Evolutionary conservation across 495 filamentous ascomycete genomes (phyloP), one percentile per base, ranked within the genome.

Genomic region (Gamarada debralockiae): DNA sequence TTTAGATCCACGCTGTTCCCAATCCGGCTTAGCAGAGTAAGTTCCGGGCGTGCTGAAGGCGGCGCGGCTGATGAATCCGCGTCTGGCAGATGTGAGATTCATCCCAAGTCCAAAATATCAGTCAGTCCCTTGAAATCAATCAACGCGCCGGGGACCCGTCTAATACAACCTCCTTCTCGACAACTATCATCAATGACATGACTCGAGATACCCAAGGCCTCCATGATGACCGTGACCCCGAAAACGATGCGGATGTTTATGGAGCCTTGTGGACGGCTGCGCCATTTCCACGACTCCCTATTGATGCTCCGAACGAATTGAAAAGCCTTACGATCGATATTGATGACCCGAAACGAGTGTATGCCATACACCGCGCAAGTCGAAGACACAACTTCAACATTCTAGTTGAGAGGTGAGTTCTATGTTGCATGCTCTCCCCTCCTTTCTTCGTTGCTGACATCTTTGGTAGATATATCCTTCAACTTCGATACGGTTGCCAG

Each of bases 401-500:
- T 15, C 60, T 80, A n/a, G 73, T 81, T 23, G 74, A 80, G 51
- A 76, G 69, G 76, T 78, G 55, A 27, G 75, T 69, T 27, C 46
- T n/a, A n/a, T 29, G 17, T 10, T 15, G 8, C 14, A 14, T 27
- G 13, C 27, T 37, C 34, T 53, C 34, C 15, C 31, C 12, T 43
- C 31, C 9, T 40, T 24, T 42, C 31, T 5, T 21, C n/a, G 13
- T 12, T 17, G 8, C 52, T 62, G 17, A 59, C 41, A 29, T 12
- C 25, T 37, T 18, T 31, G 48, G 3, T 63, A 95, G 90, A 56
- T 95, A 87, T 63, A 86, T 91, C 54, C 72, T 76, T 17, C 91
- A 96, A 69, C 77, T 96, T n/a, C 78, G 89, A 31, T 78, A 90
- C 52, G 91, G 91, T 49, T 96, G 91, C 62, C 74, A 80, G 42